Percentiles rank a stretch among this genome's conserved stretches.
Evolutionary conservation across 106 monocot genomes (phyloP).

Genomic region (Dendrobium nobile): DNA sequence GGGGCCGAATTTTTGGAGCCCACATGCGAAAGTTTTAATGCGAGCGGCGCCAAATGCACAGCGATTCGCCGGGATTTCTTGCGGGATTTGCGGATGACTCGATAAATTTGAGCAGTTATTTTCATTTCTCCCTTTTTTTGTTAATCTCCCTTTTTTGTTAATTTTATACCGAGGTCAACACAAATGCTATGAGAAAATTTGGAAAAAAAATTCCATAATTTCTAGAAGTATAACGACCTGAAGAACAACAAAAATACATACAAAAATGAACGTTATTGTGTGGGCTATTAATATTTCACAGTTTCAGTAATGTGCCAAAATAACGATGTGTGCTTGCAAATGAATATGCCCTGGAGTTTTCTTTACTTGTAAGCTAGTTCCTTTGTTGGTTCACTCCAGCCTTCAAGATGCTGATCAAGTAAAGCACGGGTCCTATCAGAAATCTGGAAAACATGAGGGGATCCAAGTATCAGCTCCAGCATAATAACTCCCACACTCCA

Average conservation of each 20-base stretch:
- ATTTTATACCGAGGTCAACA: no score
- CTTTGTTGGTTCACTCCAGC: conserved; percentile 66
- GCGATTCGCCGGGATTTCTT: no score
- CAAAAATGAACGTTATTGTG: background rate
- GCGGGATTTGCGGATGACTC: no score
- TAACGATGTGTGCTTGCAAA: background rate
- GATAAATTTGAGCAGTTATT: no score
- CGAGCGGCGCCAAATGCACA: no score
- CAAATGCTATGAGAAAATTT: background rate
- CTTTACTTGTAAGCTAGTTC: conserved; percentile 85
- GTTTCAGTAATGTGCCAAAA: background rate
- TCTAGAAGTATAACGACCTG: background rate
- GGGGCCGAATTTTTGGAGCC: no score
- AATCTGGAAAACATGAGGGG: conserved; percentile 82
- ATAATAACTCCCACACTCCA: conserved; percentile 95
- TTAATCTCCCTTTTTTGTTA: no score
- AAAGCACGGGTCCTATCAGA: conserved; percentile 60
- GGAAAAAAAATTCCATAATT: background rate
- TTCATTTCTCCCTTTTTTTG: no score
- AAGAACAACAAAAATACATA: background rate
- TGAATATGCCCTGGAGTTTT: background rate
- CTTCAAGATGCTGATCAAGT: conserved; percentile 77
- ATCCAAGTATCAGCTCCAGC: conserved; percentile 80
- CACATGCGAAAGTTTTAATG: no score
- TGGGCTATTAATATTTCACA: background rate